Evolutionary conservation across 495 filamentous ascomycete species (phyloP).

Genomic region (Stereocaulon alpinum): DNA sequence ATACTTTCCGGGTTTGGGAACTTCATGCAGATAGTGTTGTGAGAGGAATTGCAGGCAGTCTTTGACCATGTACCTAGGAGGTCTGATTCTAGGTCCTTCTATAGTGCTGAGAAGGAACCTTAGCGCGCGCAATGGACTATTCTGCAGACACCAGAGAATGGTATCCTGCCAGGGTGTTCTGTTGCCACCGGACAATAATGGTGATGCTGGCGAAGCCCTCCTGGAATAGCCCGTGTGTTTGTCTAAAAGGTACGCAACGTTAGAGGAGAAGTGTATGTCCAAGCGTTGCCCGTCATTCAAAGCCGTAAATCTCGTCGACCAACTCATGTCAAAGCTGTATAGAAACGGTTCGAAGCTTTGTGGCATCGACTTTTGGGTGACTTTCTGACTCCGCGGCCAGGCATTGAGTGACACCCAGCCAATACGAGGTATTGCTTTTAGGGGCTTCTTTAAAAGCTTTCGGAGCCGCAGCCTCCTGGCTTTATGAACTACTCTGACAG

Average conservation of each 20-base stretch:
- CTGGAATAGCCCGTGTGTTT: background rate
- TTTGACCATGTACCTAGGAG: conserved; percentile 39
- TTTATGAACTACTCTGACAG: too few species aligned
- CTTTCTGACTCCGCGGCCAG: background rate
- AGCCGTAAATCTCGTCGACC: background rate
- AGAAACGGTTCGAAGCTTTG: background rate
- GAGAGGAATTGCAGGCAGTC: conserved; percentile 43
- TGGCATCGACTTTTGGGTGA: background rate
- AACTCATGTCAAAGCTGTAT: background rate
- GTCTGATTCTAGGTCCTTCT: conserved; percentile 23
- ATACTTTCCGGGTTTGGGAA: conserved; percentile 21
- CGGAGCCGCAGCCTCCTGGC: too few species aligned
- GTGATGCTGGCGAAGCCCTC: background rate
- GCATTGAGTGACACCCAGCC: background rate
- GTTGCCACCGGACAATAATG: background rate
- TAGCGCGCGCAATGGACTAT: conserved; percentile 32
- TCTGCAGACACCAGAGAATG: conserved; percentile 43
- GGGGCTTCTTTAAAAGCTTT: too few species aligned
- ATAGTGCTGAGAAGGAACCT: conserved; percentile 42
- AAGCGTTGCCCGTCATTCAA: background rate
- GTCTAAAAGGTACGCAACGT: background rate
- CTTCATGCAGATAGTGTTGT: conserved; percentile 21
- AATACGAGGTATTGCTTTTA: background rate
- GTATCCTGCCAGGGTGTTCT: conserved; percentile 39
- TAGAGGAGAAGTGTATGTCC: background rate